Evolutionary conservation across 306 rosid species (phyloP).

Genomic region (Betula pendula): DNA sequence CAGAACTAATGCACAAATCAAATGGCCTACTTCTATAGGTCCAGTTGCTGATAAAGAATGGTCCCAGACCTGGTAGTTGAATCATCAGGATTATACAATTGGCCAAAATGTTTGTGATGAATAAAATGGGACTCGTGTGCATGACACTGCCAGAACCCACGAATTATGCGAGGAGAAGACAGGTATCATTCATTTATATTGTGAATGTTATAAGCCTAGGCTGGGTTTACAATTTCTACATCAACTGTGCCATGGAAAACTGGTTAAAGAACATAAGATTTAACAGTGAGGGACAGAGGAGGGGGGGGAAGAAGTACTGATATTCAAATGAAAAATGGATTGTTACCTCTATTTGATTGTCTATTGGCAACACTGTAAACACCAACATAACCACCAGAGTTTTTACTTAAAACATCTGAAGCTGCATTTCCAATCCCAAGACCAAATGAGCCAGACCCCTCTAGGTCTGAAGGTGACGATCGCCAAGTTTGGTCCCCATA

Average conservation of each 20-base stretch:
- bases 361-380: constrained; percentile 66
- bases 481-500: constrained; percentile 57
- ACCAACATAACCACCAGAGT: constrained; percentile 63
- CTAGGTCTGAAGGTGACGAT: constrained; percentile 56
- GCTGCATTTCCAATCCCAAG: constrained; percentile 68
- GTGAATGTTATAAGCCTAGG: too few species aligned
- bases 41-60: neutral
- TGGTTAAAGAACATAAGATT: neutral
- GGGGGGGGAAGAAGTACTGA: neutral
- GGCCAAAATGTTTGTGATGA: neutral
- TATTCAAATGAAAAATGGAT: constrained; percentile 3
- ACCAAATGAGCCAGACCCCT: constrained; percentile 60
- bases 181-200: neutral
- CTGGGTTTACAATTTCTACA: too few species aligned
- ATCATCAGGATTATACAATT: constrained; percentile 13
- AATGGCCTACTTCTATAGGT: constrained; percentile 3
- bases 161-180: neutral
- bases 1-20: constrained; percentile 28
- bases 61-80: constrained; percentile 3
- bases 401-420: constrained; percentile 69
- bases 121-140: neutral
- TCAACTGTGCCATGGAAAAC: constrained; percentile 11
- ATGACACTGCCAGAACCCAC: neutral
- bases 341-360: constrained; percentile 75
- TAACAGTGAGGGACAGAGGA: neutral